A percentile compares a stretch with the other conserved stretches of the same genome.
These are phyloP conservation scores for Vanilla planifolia DNA, from an alignment of 106 monocot genomes.

Conservation along the genomic window DNA sequence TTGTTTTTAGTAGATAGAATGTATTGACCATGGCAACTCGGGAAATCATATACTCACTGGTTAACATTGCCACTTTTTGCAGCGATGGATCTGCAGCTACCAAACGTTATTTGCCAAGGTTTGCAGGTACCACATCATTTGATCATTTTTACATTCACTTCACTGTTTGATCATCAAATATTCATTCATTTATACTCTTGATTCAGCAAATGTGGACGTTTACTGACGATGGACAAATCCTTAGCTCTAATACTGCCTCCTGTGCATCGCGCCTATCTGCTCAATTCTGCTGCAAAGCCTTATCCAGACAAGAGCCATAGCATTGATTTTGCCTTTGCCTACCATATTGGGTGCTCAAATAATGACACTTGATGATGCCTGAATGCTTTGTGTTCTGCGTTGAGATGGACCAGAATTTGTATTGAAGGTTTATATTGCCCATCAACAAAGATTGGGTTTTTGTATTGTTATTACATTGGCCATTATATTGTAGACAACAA, in stretches of 20 bases:
- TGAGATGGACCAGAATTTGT: no score
- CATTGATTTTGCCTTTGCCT: constrained; percentile 30
- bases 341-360: constrained; percentile 72
- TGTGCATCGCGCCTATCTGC: constrained; percentile 47
- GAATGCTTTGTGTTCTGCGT: no score
- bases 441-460: no score
- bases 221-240: constrained; percentile 64
- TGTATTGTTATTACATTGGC: no score
- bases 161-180: neutral
- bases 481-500: no score
- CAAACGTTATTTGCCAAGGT: constrained; percentile 61
- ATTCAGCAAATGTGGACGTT: constrained; percentile 74
- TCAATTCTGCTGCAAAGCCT: constrained; percentile 6
- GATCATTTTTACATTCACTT: neutral
- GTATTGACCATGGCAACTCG: neutral
- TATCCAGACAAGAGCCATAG: constrained; percentile 13
- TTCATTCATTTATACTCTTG: constrained; percentile 3
- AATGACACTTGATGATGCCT: constrained; percentile 20
- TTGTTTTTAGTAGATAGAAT: no score
- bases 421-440: no score
- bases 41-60: neutral
- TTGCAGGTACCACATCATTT: constrained; percentile 53
- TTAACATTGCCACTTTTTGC: constrained; percentile 23
- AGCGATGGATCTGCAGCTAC: constrained; percentile 81
- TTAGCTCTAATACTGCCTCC: constrained; percentile 69